Evolutionary conservation across 345 rosid genomes (phyloP).

Genomic region (Reutealis trisperma): DNA sequence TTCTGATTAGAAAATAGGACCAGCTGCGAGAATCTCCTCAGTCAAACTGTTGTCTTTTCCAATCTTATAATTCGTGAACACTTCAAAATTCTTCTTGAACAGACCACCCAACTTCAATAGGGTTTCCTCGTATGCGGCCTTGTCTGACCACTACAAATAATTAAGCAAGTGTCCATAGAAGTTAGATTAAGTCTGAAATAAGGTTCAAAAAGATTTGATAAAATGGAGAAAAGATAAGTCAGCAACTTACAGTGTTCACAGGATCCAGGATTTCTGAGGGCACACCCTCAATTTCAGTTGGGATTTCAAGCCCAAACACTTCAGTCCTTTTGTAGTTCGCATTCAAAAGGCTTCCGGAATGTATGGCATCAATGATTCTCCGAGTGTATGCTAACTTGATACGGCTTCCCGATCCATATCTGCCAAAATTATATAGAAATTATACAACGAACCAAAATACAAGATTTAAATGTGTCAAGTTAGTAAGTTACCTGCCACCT

Average conservation of each 20-base stretch:
- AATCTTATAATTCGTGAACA: conserved; percentile 68
- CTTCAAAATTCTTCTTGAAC: conserved; percentile 82
- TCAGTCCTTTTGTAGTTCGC: conserved; percentile 43
- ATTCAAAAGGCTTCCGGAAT: conserved; percentile 28
- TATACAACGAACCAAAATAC: neutral
- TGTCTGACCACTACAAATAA: conserved; percentile 69
- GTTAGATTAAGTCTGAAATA: neutral
- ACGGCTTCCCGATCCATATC: conserved; percentile 47
- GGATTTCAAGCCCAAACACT: conserved; percentile 87
- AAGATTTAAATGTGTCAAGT: neutral
- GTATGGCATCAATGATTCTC: conserved; percentile 33
- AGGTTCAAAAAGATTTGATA: neutral
- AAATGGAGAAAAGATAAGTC: neutral
- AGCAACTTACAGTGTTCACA: conserved; percentile 58
- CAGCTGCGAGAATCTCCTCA: conserved; percentile 85
- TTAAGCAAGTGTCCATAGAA: neutral
- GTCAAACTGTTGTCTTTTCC: conserved; percentile 76
- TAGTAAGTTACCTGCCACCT: conserved; percentile 21
- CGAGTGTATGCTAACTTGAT: conserved; percentile 38
- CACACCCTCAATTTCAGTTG: conserved; percentile 71
- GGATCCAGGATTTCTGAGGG: conserved; percentile 89
- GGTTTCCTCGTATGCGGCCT: conserved; percentile 70
- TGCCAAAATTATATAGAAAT: conserved; percentile 23
- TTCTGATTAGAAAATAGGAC: conserved; percentile 56
- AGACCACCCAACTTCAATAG: conserved; percentile 78